Evolutionary conservation across 1,139 yeast species (phyloP).

Genomic region (Meyerozyma guilliermondii): DNA sequence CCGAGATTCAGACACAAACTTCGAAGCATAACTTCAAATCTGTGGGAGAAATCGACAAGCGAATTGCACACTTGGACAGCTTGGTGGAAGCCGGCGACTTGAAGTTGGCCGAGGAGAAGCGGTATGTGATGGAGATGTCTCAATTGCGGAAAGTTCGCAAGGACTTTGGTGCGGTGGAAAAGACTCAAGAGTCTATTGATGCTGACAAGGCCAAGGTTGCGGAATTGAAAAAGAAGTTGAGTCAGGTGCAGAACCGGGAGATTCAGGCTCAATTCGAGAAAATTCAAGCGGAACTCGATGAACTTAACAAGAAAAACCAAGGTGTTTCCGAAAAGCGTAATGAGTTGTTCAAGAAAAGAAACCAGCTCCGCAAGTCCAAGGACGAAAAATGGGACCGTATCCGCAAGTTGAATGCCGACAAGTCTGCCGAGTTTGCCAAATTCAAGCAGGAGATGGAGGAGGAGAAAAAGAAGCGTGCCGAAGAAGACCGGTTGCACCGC

Average conservation of each 20-base stretch:
- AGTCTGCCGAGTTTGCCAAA: conserved; percentile 65
- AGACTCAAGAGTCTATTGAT: conserved; percentile 76
- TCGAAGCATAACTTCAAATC: conserved; percentile 68
- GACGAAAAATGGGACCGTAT: conserved; percentile 63
- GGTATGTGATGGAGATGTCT: conserved; percentile 79
- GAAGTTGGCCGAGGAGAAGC: conserved; percentile 89
- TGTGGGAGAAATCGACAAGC: conserved; percentile 73
- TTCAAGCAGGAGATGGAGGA: conserved; percentile 66
- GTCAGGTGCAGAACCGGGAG: conserved; percentile 59
- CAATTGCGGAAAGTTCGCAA: conserved; percentile 76
- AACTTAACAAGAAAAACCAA: conserved; percentile 56
- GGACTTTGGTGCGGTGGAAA: conserved; percentile 71
- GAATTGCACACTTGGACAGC: conserved; percentile 66
- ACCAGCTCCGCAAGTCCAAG: conserved; percentile 62
- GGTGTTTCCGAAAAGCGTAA: conserved; percentile 63
- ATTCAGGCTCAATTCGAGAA: conserved; percentile 56
- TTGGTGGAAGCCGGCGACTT: conserved; percentile 75
- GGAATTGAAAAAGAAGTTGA: conserved; percentile 66
- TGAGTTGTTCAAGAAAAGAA: conserved; percentile 59
- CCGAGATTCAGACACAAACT: conserved; percentile 68
- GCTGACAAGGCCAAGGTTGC: conserved; percentile 72
- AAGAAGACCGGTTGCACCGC: conserved; percentile 55
- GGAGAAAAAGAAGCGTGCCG: conserved; percentile 67
- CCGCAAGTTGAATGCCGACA: conserved; percentile 61
- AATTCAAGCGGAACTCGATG: conserved; percentile 60